Conservation (phyloP, 305 asterid genomes). For the Fraxinus angustifolia region DNA sequence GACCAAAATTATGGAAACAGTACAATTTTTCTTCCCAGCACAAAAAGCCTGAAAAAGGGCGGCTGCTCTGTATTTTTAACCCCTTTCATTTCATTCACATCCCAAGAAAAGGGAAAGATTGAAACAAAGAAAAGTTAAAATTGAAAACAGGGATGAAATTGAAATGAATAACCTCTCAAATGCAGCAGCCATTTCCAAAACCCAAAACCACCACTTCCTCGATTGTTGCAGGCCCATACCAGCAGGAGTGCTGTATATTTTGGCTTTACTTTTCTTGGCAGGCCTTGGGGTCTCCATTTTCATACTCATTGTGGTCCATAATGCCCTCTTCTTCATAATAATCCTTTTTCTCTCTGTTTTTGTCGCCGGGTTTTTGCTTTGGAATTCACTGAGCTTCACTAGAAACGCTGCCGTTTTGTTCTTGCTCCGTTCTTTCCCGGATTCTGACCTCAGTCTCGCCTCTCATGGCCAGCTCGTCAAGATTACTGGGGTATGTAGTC, state of each 20-base stretch:
- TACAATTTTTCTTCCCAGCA: background rate
- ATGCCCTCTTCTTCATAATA: constrained; percentile 29
- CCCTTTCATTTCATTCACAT: background rate
- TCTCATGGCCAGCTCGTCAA: constrained; percentile 42
- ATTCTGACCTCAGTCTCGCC: constrained; percentile 36
- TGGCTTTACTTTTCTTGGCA: constrained; percentile 30
- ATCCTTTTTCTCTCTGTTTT: constrained; percentile 25
- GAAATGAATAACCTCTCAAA: constrained; percentile 38
- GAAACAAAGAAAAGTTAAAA: background rate
- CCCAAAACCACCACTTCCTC: constrained; percentile 11
- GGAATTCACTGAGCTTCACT: constrained; percentile 29
- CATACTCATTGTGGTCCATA: constrained; percentile 35
- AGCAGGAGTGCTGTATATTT: constrained; percentile 24
- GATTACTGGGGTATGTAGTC: constrained; percentile 37
- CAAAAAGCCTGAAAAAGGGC: background rate
- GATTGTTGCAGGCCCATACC: constrained; percentile 30
- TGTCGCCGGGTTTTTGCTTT: constrained; percentile 32
- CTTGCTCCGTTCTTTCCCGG: constrained; percentile 36
- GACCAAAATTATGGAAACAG: background rate
- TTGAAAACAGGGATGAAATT: background rate
- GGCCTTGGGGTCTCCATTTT: constrained; percentile 37
- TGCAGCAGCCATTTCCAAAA: constrained; percentile 13
- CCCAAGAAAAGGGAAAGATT: background rate
- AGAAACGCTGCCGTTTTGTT: constrained; percentile 24
- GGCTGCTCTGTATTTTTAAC: background rate